Percentiles rank a stretch among this genome's conserved stretches.
phyloP scores from a whole-genome alignment of 2,329 filamentous ascomycete species.

The Cyanodermella asteris region DNA sequence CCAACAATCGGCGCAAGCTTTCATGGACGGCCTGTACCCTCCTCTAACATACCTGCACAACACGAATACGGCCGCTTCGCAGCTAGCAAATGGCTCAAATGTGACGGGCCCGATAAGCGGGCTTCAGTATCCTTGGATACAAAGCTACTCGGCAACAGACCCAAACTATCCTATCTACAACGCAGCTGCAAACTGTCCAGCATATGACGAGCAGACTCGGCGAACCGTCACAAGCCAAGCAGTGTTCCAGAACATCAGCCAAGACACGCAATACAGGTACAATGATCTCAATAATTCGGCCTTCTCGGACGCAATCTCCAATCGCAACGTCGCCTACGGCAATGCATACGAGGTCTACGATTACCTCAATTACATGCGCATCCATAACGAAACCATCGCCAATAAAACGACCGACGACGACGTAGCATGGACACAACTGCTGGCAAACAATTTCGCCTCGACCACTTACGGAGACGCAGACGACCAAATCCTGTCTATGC shows the following conservation, averaged over 20 bases:
- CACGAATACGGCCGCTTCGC: slow-evolving; percentile 14
- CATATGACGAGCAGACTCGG: slow-evolving; percentile 15
- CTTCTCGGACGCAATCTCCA: slow-evolving; percentile 20
- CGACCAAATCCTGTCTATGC: slow-evolving; percentile 17
- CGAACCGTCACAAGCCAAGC: slow-evolving; percentile 21
- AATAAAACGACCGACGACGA: slow-evolving; percentile 13
- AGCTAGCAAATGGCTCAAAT: slow-evolving; percentile 26
- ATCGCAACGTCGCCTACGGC: slow-evolving; percentile 22
- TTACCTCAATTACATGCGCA: slow-evolving; percentile 30
- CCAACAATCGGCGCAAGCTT: slow-evolving; percentile 33
- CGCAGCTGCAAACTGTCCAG: slow-evolving; percentile 25
- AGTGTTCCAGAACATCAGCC: slow-evolving; percentile 18
- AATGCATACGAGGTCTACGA: slow-evolving; percentile 34
- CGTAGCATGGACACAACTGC: slow-evolving; percentile 17
- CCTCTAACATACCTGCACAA: slow-evolving; percentile 18
- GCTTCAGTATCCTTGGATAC: slow-evolving; percentile 34
- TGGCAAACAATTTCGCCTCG: slow-evolving; percentile 29
- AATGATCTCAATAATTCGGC: slow-evolving; percentile 19
- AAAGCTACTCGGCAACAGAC: slow-evolving; percentile 22
- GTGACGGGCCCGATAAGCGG: slow-evolving; percentile 28
- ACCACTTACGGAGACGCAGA: too few relatives aligned
- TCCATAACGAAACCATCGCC: slow-evolving; percentile 26
- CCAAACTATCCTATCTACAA: slow-evolving; percentile 29
- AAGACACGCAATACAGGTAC: slow-evolving; percentile 23
- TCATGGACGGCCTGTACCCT: slow-evolving; percentile 40